A percentile compares a stretch with the other conserved stretches of the same genome.
Conservation (phyloP, 148 eudicot species). For the Diospyros lotus region DNA sequence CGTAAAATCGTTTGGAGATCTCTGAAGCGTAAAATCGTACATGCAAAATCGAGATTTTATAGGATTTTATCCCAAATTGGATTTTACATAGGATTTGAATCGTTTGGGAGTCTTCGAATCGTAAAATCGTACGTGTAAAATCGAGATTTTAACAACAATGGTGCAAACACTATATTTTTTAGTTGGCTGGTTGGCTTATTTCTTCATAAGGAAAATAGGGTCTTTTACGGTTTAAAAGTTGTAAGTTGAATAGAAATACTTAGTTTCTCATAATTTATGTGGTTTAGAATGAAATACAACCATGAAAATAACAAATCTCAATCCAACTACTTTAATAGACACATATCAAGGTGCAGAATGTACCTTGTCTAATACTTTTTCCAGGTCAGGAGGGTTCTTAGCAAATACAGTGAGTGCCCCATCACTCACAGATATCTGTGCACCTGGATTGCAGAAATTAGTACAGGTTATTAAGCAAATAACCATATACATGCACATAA, state of each 20-base stretch:
- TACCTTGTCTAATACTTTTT: constrained; percentile 80
- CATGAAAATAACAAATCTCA: background rate
- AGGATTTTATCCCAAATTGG: no score
- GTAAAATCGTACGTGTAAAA: no score
- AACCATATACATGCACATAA: background rate
- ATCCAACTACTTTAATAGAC: constrained; percentile 6
- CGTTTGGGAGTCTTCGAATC: no score
- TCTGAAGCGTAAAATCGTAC: no score
- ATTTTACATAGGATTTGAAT: no score
- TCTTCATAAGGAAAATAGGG: background rate
- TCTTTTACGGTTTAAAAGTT: background rate
- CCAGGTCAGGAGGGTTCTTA: constrained; percentile 67
- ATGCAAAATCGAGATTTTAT: no score
- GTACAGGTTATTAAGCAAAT: background rate
- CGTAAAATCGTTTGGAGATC: no score
- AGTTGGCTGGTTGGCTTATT: background rate
- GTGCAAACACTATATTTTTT: background rate
- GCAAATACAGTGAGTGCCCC: constrained; percentile 75
- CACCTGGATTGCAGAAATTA: constrained; percentile 44
- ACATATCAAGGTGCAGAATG: background rate
- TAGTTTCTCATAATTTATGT: background rate
- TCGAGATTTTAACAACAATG: no score
- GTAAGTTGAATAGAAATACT: background rate
- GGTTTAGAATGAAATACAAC: background rate
- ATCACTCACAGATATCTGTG: constrained; percentile 78